phyloP scores from a whole-genome alignment of 208 protist genomes.

The Trypanosoma cruzi region DNA sequence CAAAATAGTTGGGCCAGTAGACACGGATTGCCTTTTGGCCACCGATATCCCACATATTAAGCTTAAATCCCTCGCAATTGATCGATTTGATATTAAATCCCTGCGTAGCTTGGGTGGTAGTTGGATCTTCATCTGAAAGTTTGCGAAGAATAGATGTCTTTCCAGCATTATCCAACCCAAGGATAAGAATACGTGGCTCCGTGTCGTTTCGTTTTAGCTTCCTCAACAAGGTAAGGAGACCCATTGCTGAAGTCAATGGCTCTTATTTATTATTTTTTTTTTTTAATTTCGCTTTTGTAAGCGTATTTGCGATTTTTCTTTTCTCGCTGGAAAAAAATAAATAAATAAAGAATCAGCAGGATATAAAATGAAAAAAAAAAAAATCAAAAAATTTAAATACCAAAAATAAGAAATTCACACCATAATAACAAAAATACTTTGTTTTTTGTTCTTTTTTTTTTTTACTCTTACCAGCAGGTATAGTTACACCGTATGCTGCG shows the following conservation, averaged over 20 bases:
- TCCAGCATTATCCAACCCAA: slow-evolving; percentile 98
- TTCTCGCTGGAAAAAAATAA: slow-evolving; percentile 4
- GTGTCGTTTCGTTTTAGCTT: slow-evolving; percentile 94
- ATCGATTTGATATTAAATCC: slow-evolving; percentile 99
- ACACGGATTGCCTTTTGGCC: slow-evolving; percentile 97
- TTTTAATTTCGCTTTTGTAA: slow-evolving; percentile 1
- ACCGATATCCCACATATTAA: slow-evolving; percentile 99
- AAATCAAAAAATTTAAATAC: not conserved
- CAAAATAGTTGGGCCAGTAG: slow-evolving; percentile 98
- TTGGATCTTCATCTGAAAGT: slow-evolving; percentile 96
- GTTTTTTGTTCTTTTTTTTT: too few species aligned
- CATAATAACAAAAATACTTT: slow-evolving; percentile 16
- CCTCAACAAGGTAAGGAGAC: slow-evolving; percentile 93
- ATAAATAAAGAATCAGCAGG: not conserved
- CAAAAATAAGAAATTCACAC: not conserved
- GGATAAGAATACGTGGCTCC: slow-evolving; percentile 95
- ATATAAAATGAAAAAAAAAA: slow-evolving; percentile 12
- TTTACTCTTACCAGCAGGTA: too few species aligned
- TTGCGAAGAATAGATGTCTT: slow-evolving; percentile 98
- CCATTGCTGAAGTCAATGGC: slow-evolving; percentile 75
- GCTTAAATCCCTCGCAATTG: slow-evolving; percentile 95
- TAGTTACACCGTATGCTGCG: too few species aligned
- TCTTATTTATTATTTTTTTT: slow-evolving; percentile 10
- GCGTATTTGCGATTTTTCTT: slow-evolving; percentile 4
- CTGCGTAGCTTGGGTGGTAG: slow-evolving; percentile 96